Percentiles rank a stretch among this genome's conserved stretches.
These are phyloP conservation scores for Cenchrus americanus DNA, from an alignment of 176 grass and related monocot genomes.

Conservation along the genomic window DNA sequence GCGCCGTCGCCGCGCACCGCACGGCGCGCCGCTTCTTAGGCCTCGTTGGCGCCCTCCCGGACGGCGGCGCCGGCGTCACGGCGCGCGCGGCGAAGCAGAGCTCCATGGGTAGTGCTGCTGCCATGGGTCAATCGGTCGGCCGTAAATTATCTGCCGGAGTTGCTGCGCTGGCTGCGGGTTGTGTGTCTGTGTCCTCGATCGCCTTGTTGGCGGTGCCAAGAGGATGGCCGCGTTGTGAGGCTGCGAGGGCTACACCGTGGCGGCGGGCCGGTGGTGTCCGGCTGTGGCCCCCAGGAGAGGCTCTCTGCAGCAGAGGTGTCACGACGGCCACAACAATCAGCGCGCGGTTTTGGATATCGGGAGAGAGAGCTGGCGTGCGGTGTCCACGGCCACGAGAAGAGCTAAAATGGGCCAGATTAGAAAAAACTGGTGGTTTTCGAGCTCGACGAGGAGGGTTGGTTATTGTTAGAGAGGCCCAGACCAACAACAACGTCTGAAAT, in stretches of 20 bases:
- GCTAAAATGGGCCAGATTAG: neutral
- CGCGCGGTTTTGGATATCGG: slow-evolving; percentile 33
- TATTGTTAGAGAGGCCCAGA: no score
- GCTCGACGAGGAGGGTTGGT: no score
- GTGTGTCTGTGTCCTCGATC: neutral
- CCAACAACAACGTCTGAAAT: neutral
- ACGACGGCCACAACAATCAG: slow-evolving; percentile 43
- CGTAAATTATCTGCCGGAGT: neutral
- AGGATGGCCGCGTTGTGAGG: slow-evolving; percentile 21
- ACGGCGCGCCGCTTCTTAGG: slow-evolving; percentile 18
- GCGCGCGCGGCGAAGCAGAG: slow-evolving; percentile 31
- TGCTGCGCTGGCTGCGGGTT: neutral
- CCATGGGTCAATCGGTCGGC: neutral
- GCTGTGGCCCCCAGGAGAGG: neutral
- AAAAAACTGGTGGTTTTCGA: no score
- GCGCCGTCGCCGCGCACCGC: slow-evolving; percentile 59
- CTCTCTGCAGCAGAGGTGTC: neutral
- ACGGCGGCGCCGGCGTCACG: neutral
- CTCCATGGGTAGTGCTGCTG: slow-evolving; percentile 29
- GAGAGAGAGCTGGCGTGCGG: slow-evolving; percentile 8
- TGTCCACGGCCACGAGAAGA: neutral
- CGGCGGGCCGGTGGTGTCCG: slow-evolving; percentile 2
- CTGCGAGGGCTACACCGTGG: slow-evolving; percentile 42
- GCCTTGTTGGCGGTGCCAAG: neutral
- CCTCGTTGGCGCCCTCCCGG: neutral